Conservation (phyloP, 495 filamentous ascomycete genomes). For the Penicillium samsonianum region DNA sequence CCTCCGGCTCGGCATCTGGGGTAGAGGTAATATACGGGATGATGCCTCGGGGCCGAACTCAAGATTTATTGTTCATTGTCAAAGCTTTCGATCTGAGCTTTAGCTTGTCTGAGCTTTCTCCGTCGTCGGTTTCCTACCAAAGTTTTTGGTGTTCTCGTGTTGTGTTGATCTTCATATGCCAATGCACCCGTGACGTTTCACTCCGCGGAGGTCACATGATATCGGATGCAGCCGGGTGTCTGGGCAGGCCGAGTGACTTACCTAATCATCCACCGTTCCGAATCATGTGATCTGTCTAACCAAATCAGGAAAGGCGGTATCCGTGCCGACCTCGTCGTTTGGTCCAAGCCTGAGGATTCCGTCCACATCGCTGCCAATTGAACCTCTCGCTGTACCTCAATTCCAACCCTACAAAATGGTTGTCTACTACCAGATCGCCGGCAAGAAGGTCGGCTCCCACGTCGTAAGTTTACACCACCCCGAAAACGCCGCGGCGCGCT, state of each 20-base stretch:
- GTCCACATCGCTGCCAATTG: constrained; percentile 38
- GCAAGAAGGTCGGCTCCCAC: constrained; percentile 92
- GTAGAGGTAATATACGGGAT: neutral
- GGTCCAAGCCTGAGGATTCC: constrained; percentile 25
- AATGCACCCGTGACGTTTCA: constrained; percentile 3
- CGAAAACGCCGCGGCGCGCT: constrained; percentile 4
- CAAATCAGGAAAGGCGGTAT: constrained; percentile 32
- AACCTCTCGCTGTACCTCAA: constrained; percentile 35
- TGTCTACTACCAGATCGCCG: constrained; percentile 78
- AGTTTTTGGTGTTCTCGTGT: neutral
- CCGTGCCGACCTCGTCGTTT: constrained; percentile 30
- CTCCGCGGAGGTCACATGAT: constrained; percentile 34
- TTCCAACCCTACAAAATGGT: constrained; percentile 70
- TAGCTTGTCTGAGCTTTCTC: neutral
- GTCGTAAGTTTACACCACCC: constrained; percentile 62
- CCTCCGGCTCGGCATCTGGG: constrained; percentile 6
- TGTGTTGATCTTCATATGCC: neutral
- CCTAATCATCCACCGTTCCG: constrained; percentile 2
- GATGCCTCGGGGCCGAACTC: neutral
- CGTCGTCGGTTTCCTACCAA: neutral
- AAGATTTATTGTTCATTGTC: neutral
- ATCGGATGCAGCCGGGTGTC: constrained; percentile 7
- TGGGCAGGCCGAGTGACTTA: neutral
- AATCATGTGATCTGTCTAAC: constrained; percentile 16
- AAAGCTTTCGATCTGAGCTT: neutral